Percentiles rank a stretch among this genome's conserved stretches.
phyloP scores from a whole-genome alignment of 495 filamentous ascomycete genomes.

The Lindgomyces ingoldianus region DNA sequence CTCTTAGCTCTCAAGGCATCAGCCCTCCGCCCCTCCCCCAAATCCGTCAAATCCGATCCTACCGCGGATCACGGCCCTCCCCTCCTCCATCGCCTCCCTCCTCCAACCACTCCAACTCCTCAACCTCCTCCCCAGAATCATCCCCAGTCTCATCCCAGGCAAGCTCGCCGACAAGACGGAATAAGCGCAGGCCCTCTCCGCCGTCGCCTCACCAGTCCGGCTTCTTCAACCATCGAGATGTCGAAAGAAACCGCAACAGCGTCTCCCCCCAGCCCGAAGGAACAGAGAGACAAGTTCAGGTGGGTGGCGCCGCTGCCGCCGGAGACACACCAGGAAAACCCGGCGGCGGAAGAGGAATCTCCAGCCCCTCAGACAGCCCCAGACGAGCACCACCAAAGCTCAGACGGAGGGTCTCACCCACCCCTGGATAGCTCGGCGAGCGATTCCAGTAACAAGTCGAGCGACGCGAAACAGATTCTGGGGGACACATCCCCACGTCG shows the following conservation, averaged over 20 bases:
- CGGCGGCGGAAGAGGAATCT: constrained; percentile 17
- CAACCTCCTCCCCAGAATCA: constrained; percentile 1
- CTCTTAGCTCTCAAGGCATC: constrained; percentile 30
- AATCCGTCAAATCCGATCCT: constrained; percentile 29
- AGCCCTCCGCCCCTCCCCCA: constrained; percentile 23
- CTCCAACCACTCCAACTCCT: constrained; percentile 15
- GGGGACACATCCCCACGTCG: constrained; percentile 16
- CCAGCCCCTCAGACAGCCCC: constrained; percentile 18
- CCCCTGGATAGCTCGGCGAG: constrained; percentile 14
- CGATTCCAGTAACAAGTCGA: constrained; percentile 1
- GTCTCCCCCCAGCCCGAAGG: constrained; percentile 21
- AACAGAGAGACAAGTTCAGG: constrained; percentile 33
- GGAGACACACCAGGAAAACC: not conserved
- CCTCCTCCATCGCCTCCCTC: constrained; percentile 30
- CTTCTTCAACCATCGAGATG: constrained; percentile 32
- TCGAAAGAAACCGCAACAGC: constrained; percentile 28
- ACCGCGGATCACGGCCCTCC: constrained; percentile 18
- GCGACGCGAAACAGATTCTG: not conserved
- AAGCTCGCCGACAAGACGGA: constrained; percentile 31
- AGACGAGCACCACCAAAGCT: constrained; percentile 36
- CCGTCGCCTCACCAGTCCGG: constrained; percentile 32
- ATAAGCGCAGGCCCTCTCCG: constrained; percentile 35
- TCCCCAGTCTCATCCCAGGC: constrained; percentile 23
- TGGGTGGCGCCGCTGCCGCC: constrained; percentile 11
- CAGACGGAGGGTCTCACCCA: constrained; percentile 21